These are phyloP conservation scores for Corymbia citriodora DNA, from an alignment of 441 rosid genomes.

Conservation along the genomic window DNA sequence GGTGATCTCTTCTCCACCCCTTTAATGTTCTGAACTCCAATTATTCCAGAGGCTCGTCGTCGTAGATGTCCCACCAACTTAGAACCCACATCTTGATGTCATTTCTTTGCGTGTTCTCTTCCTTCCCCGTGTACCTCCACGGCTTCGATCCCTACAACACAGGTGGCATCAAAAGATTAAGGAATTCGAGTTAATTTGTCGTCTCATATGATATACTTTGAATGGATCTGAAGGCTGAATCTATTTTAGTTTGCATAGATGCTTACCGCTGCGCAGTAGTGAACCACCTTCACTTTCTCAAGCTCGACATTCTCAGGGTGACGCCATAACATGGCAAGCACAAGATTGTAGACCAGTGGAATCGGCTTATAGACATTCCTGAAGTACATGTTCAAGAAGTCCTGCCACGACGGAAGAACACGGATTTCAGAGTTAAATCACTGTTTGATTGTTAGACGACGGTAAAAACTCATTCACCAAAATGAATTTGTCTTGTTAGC, in stretches of 20 bases:
- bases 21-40: not conserved
- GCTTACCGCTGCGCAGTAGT: constrained; percentile 64
- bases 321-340: constrained; percentile 68
- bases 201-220: not conserved
- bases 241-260: not conserved
- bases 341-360: constrained; percentile 47
- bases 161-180: not conserved
- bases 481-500: not conserved
- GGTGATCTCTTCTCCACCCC: not conserved
- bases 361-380: constrained; percentile 47
- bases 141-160: constrained; percentile 53
- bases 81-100: constrained; percentile 53
- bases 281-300: constrained; percentile 55
- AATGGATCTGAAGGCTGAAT: not conserved
- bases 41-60: constrained; percentile 27
- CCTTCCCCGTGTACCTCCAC: constrained; percentile 66
- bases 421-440: not conserved
- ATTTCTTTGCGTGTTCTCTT: constrained; percentile 52
- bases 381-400: constrained; percentile 53
- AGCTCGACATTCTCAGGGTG: constrained; percentile 68
- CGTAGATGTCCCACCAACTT: constrained; percentile 61
- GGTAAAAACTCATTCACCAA: not conserved
- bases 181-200: not conserved
- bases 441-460: not conserved
- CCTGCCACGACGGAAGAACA: constrained; percentile 21